These are phyloP conservation scores for Rhinocladiella similis DNA, from an alignment of 2,329 filamentous ascomycete species.

Conservation along the genomic window DNA sequence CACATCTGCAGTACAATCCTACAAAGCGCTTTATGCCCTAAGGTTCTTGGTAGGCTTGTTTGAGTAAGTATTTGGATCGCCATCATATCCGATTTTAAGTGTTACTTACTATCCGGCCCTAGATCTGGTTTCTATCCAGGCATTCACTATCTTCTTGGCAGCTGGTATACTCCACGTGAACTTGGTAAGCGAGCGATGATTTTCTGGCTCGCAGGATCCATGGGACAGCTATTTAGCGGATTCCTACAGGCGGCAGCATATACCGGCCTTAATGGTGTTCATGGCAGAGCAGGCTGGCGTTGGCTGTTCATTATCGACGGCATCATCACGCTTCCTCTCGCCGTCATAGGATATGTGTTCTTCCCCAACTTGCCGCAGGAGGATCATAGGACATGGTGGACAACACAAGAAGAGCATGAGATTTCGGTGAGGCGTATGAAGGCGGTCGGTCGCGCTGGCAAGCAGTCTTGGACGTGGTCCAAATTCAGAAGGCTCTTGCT, in stretches of 20 bases:
- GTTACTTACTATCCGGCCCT: slow-evolving; percentile 2
- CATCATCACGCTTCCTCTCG: slow-evolving; percentile 1
- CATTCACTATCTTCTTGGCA: slow-evolving; percentile 45
- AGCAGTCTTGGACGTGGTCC: slow-evolving; percentile 37
- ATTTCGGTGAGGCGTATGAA: slow-evolving; percentile 35
- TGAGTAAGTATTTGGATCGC: slow-evolving; percentile 4
- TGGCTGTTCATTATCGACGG: slow-evolving; percentile 14
- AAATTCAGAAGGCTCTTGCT: slow-evolving; percentile 37
- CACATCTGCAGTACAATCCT: slow-evolving; percentile 47
- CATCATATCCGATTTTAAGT: not conserved
- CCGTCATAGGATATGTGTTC: not conserved
- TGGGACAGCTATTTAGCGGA: not conserved
- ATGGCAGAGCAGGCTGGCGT: slow-evolving; percentile 31
- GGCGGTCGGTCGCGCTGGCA: slow-evolving; percentile 39
- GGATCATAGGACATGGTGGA: slow-evolving; percentile 30
- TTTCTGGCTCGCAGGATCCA: not conserved
- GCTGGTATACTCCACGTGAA: not conserved
- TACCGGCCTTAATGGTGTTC: not conserved
- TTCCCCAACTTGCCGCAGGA: slow-evolving; percentile 3
- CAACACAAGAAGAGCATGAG: slow-evolving; percentile 28
- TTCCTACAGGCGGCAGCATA: not conserved
- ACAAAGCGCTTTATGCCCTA: slow-evolving; percentile 30
- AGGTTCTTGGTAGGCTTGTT: slow-evolving; percentile 16
- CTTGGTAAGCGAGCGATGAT: slow-evolving; percentile 53
- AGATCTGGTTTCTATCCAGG: slow-evolving; percentile 35